These are phyloP conservation scores for Lachnellula cervina DNA, from an alignment of 2,329 filamentous ascomycete species.

Conservation along the genomic window DNA sequence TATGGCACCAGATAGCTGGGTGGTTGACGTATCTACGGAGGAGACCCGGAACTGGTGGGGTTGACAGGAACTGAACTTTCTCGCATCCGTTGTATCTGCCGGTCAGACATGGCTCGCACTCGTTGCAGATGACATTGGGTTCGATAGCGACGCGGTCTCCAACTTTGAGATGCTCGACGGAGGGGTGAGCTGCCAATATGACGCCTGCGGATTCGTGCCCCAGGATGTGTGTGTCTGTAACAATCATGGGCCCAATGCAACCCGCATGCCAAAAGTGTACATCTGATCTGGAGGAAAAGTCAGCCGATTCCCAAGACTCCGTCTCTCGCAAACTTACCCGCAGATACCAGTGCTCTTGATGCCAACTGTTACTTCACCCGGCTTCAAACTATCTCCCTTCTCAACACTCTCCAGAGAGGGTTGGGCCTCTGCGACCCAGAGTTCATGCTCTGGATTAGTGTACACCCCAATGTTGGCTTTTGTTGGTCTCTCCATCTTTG, in stretches of 20 bases:
- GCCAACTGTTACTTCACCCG: slow-evolving; percentile 80
- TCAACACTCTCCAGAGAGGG: slow-evolving; percentile 72
- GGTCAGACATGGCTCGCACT: slow-evolving; percentile 85
- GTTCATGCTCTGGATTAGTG: slow-evolving; percentile 86
- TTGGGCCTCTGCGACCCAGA: slow-evolving; percentile 78
- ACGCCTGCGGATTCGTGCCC: slow-evolving; percentile 90
- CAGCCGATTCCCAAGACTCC: slow-evolving; percentile 1
- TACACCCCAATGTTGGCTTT: slow-evolving; percentile 95
- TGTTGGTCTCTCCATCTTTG: slow-evolving; percentile 31
- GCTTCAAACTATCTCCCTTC: slow-evolving; percentile 62
- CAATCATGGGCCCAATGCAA: slow-evolving; percentile 94
- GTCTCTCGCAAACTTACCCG: slow-evolving; percentile 52
- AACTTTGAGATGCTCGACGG: slow-evolving; percentile 70
- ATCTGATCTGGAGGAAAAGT: slow-evolving; percentile 61
- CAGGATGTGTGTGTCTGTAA: slow-evolving; percentile 81
- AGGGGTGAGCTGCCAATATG: slow-evolving; percentile 74
- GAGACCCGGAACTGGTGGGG: slow-evolving; percentile 81
- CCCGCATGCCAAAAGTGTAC: slow-evolving; percentile 97
- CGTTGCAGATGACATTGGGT: slow-evolving; percentile 87
- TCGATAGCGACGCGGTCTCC: slow-evolving; percentile 93
- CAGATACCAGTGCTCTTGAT: slow-evolving; percentile 96
- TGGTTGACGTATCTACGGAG: slow-evolving; percentile 92
- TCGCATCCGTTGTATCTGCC: slow-evolving; percentile 96
- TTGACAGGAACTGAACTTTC: slow-evolving; percentile 79
- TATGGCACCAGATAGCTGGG: slow-evolving; percentile 91